A percentile compares a stretch with the other conserved stretches of the same genome.
These are phyloP conservation scores for Letharia lupina DNA, from an alignment of 495 filamentous ascomycete genomes.

Conservation along the genomic window DNA sequence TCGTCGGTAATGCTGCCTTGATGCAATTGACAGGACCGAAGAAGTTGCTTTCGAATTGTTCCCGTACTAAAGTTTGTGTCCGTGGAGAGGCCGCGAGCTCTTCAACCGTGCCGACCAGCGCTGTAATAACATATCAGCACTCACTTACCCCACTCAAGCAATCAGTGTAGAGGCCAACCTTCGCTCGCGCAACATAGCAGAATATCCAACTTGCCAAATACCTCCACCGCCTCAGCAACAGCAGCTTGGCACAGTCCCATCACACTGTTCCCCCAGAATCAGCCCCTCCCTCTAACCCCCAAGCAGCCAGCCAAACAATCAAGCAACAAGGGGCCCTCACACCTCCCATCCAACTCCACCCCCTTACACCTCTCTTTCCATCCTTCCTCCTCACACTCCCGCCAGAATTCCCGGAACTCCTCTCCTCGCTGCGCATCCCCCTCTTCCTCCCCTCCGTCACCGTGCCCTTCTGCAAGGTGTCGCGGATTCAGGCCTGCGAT, in stretches of 20 bases:
- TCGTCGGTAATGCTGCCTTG: conserved; percentile 73
- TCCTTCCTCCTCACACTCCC: conserved; percentile 32
- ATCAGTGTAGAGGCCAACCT: conserved; percentile 36
- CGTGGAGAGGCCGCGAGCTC: conserved; percentile 68
- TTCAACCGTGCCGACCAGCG: conserved; percentile 84
- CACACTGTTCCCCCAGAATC: conserved; percentile 17
- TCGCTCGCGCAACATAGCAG: conserved; percentile 81
- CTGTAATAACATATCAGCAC: conserved; percentile 35
- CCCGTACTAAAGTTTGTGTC: conserved; percentile 68
- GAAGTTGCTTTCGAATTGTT: conserved; percentile 96
- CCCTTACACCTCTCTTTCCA: conserved; percentile 9
- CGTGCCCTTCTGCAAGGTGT: conserved; percentile 42
- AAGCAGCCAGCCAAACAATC: not conserved
- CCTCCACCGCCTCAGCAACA: conserved; percentile 72
- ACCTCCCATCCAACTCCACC: conserved; percentile 46
- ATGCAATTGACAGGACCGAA: conserved; percentile 92
- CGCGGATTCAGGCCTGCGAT: conserved; percentile 58
- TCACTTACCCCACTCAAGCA: not conserved
- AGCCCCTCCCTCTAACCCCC: not conserved
- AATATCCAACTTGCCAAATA: conserved; percentile 83
- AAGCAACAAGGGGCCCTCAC: conserved; percentile 20
- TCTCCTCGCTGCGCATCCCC: conserved; percentile 23
- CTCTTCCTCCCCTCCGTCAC: conserved; percentile 35
- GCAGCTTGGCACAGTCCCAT: conserved; percentile 58
- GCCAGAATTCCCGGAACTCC: conserved; percentile 47